Evolutionary conservation across 192 early-diverging fungal species (phyloP), one percentile per base, ranked within the genome.

Genomic region (Haplosporangium gracile): DNA sequence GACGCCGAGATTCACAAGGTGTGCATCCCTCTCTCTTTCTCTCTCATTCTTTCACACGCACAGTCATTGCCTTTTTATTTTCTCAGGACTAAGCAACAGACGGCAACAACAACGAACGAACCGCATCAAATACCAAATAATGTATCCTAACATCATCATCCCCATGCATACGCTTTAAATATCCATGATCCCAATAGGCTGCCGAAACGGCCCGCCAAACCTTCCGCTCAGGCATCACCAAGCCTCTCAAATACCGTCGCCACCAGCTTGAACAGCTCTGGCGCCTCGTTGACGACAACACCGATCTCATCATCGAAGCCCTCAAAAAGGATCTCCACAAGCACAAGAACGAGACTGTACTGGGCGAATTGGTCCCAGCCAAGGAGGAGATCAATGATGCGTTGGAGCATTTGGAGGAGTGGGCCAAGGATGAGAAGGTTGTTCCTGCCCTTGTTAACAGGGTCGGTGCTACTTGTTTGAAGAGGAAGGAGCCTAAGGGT

Each of bases 401-500:
- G 6, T 84, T 94, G n/a, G 88, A 94, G 77, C 92, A 95, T 77
- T 65, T 96, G 11, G 93, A 95, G 65, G 89, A 88, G 51, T 91
- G 94, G 88, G 88, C 89, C 42, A 89, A 90, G 76, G 92, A 93
- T 16, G 89, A 92, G 18, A 55, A 82, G 36, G 80, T 89, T 70
- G 70, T 79, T 68, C 91, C 92, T 72, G 71, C 84, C 8, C 81
- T 90, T 29, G 74, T 90, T n/a, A 91, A 93, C 71, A 39, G 88
- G 40, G 18, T 92, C 63, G 68, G 92, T 32, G 89, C 90, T 82
- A 82, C 71, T 18, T 80, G 88, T 38, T 79, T 90, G 57, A 88
- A 93, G 72, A 94, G 95, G 77, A 92, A 90, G 74, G 95, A 96
- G 43, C 97, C 98, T 4, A 91, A 94, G 75, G 97, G 97, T 79